Evolutionary conservation across 805 yeast species (phyloP).

Genomic region (Barnettozyma populi): DNA sequence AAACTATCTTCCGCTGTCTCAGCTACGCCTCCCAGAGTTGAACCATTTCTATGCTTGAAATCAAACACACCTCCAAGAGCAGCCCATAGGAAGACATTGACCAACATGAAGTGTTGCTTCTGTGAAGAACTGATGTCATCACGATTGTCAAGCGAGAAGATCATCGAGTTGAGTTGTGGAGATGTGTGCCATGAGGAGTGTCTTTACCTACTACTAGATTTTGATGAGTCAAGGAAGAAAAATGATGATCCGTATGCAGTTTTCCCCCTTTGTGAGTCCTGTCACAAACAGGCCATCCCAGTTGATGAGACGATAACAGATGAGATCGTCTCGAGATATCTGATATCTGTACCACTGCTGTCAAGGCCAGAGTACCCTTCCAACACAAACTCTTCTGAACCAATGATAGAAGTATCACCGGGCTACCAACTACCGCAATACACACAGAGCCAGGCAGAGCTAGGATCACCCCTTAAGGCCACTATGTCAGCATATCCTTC

Average conservation of each 20-base stretch:
- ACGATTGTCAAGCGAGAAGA: conserved; percentile 32
- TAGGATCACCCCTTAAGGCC: neutral
- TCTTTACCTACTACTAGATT: conserved; percentile 24
- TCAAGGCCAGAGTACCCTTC: neutral
- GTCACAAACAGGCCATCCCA: conserved; percentile 20
- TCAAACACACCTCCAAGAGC: conserved; percentile 11
- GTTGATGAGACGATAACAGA: conserved; percentile 18
- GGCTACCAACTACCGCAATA: conserved; percentile 7
- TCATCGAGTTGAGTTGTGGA: conserved; percentile 38
- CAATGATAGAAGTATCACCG: conserved; percentile 10
- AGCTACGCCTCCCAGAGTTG: conserved; percentile 14
- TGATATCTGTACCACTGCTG: conserved; percentile 11
- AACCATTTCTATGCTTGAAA: conserved; percentile 16
- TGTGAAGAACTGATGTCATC: conserved; percentile 38
- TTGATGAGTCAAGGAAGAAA: neutral
- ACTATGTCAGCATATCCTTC: neutral
- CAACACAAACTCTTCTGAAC: conserved; percentile 2
- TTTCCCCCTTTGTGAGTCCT: conserved; percentile 22
- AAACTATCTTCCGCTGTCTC: neutral
- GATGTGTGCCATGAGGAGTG: conserved; percentile 44
- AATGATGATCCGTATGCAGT: conserved; percentile 10
- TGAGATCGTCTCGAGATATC: conserved; percentile 16
- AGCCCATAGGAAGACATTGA: conserved; percentile 16
- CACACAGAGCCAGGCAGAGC: neutral
- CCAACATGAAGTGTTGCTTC: conserved; percentile 31